A percentile compares a stretch with the other conserved stretches of the same genome.
Conservation (phyloP, 2,329 filamentous ascomycete genomes). For the Pleoardoris graminearum region DNA sequence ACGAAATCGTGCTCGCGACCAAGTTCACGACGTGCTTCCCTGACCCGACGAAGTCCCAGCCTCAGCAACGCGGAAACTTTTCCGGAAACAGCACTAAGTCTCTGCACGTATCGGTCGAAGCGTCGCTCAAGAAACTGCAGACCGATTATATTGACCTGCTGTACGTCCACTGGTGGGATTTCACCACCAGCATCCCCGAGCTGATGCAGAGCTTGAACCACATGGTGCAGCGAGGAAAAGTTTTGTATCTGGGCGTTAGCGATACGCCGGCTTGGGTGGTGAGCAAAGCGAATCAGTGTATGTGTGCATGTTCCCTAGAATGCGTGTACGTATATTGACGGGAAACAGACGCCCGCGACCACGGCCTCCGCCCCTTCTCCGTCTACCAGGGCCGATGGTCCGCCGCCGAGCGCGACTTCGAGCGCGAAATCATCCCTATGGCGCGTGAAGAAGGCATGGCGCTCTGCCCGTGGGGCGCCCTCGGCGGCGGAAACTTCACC, state of each 20-base stretch:
- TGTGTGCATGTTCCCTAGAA: constrained; percentile 12
- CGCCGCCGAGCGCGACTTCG: constrained; percentile 65
- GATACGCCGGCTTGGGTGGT: constrained; percentile 51
- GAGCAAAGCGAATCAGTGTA: constrained; percentile 52
- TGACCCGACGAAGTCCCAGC: constrained; percentile 25
- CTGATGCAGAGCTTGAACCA: constrained; percentile 46
- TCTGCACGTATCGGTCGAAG: constrained; percentile 44
- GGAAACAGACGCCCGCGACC: constrained; percentile 61
- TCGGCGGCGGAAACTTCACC: constrained; percentile 54
- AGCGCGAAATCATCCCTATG: constrained; percentile 73
- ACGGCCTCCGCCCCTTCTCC: constrained; percentile 70
- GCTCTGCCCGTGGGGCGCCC: constrained; percentile 58
- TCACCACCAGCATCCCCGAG: constrained; percentile 41
- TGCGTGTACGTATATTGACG: constrained; percentile 2
- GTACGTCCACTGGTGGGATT: constrained; percentile 50
- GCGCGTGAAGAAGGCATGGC: constrained; percentile 64
- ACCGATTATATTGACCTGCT: constrained; percentile 48
- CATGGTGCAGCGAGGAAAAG: constrained; percentile 42
- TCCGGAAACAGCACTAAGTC: constrained; percentile 48
- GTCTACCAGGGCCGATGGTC: constrained; percentile 71
- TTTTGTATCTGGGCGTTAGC: constrained; percentile 45
- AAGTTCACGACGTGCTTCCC: constrained; percentile 53
- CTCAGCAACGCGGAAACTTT: constrained; percentile 46
- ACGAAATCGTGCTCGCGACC: constrained; percentile 59
- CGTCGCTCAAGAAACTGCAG: constrained; percentile 48